Percentiles rank a stretch among this genome's conserved stretches.
Conservation (phyloP, 2,329 filamentous ascomycete genomes). For the Ceratocystis cacaofunesta region DNA sequence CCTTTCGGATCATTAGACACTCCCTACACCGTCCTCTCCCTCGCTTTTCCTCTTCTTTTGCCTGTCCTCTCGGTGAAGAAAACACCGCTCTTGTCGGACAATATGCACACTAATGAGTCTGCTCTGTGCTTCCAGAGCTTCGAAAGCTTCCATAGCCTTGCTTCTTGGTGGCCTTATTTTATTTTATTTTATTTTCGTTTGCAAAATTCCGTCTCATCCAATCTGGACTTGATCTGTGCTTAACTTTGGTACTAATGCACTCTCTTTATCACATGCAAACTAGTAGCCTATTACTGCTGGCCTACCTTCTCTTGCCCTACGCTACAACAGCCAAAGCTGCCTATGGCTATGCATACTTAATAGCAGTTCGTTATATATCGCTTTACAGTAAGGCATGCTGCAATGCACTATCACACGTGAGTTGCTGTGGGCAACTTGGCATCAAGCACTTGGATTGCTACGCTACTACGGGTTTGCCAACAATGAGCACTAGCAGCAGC, state of each 20-base stretch:
- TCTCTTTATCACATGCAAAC: background rate
- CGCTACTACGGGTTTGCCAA: background rate
- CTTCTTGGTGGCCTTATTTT: background rate
- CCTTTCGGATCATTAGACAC: background rate
- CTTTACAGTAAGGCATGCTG: background rate
- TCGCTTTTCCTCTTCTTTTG: background rate
- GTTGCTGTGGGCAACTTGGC: background rate
- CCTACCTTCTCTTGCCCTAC: background rate
- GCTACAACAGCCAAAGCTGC: too few relatives aligned
- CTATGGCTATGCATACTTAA: background rate
- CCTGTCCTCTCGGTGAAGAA: background rate
- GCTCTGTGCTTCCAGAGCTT: background rate
- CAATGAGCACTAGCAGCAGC: background rate
- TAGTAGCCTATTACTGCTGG: background rate
- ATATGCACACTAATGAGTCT: conserved; percentile 1
- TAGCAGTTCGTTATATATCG: background rate
- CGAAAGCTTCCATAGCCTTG: background rate
- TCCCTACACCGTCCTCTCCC: background rate
- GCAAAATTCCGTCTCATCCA: background rate
- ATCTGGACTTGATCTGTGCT: background rate
- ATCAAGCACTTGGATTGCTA: background rate
- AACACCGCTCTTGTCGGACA: background rate
- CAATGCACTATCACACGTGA: background rate
- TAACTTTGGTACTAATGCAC: background rate
- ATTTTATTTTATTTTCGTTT: background rate